phyloP scores from a whole-genome alignment of 148 eudicot species.

The Silene uniflora region DNA sequence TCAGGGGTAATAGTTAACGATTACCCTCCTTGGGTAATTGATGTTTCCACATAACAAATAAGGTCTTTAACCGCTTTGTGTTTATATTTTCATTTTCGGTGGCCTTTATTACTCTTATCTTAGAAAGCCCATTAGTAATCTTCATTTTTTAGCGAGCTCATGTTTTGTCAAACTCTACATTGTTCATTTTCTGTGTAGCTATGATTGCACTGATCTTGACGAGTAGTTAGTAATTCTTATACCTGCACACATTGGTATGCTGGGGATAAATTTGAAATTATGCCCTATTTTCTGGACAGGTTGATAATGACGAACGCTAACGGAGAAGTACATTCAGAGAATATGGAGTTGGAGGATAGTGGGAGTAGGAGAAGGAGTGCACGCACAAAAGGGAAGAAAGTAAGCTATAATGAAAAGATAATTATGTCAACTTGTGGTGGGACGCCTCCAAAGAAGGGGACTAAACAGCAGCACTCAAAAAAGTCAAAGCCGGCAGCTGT shows the following conservation, averaged over 20 bases:
- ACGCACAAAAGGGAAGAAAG: constrained; percentile 20
- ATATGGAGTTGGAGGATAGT: neutral
- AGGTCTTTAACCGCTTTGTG: no score
- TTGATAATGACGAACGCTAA: neutral
- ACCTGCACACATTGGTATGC: neutral
- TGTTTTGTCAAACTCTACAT: no score
- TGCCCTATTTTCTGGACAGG: neutral
- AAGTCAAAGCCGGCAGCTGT: neutral
- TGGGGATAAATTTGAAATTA: neutral
- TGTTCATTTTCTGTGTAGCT: no score
- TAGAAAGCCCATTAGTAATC: no score
- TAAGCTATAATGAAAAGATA: constrained; percentile 22
- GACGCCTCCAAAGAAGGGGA: constrained; percentile 13
- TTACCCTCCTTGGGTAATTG: no score
- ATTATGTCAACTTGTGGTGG: neutral
- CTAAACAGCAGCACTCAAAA: constrained; percentile 10
- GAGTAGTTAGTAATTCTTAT: neutral
- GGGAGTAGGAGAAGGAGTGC: constrained; percentile 34
- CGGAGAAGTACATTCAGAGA: constrained; percentile 3
- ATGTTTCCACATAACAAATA: no score
- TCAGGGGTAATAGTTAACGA: neutral
- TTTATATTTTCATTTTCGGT: no score
- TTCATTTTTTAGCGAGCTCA: no score
- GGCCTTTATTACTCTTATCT: no score
- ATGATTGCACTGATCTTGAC: no score